Conservation (phyloP, 2,329 filamentous ascomycete genomes). For the Verticillium klebahnii region DNA sequence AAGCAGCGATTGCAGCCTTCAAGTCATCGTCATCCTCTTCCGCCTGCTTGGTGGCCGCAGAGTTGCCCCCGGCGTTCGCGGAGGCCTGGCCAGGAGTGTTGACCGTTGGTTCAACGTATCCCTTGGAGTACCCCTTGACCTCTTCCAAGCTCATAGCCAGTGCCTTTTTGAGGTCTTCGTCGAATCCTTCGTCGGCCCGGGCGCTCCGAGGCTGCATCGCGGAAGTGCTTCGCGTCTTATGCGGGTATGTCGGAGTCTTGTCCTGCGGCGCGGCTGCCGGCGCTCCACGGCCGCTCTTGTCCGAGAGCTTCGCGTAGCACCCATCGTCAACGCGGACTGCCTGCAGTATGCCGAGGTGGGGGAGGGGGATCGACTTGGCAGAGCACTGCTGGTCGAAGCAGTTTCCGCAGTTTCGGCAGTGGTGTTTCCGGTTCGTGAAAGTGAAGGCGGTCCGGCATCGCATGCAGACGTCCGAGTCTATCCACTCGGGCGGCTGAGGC, state of each 20-base stretch:
- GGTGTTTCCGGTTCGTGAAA: slow-evolving; percentile 97
- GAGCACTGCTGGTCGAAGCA: slow-evolving; percentile 97
- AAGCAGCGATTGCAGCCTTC: slow-evolving; percentile 92
- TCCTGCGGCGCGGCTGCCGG: slow-evolving; percentile 23
- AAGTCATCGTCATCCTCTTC: slow-evolving; percentile 92
- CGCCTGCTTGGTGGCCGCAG: slow-evolving; percentile 37
- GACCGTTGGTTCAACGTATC: slow-evolving; percentile 60
- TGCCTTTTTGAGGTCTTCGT: slow-evolving; percentile 90
- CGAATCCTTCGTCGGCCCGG: slow-evolving; percentile 83
- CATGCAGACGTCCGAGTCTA: slow-evolving; percentile 98
- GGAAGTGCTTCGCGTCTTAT: slow-evolving; percentile 61
- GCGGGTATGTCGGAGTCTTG: slow-evolving; percentile 42
- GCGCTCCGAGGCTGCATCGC: slow-evolving; percentile 87
- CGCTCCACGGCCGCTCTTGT: slow-evolving; percentile 54
- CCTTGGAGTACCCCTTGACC: slow-evolving; percentile 68
- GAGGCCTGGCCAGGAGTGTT: slow-evolving; percentile 24
- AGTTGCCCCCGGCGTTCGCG: slow-evolving; percentile 27
- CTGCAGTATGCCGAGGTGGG: slow-evolving; percentile 87
- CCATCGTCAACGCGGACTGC: slow-evolving; percentile 94
- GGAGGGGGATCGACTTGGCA: slow-evolving; percentile 79
- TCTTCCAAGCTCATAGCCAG: slow-evolving; percentile 97
- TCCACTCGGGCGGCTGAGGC: slow-evolving; percentile 85
- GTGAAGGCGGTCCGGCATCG: slow-evolving; percentile 92
- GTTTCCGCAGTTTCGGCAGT: slow-evolving; percentile 96
- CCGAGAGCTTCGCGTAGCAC: slow-evolving; percentile 84